Evolutionary conservation across 1,284 basidiomycete genomes (phyloP).

Genomic region (Leccinum griseonigrum): DNA sequence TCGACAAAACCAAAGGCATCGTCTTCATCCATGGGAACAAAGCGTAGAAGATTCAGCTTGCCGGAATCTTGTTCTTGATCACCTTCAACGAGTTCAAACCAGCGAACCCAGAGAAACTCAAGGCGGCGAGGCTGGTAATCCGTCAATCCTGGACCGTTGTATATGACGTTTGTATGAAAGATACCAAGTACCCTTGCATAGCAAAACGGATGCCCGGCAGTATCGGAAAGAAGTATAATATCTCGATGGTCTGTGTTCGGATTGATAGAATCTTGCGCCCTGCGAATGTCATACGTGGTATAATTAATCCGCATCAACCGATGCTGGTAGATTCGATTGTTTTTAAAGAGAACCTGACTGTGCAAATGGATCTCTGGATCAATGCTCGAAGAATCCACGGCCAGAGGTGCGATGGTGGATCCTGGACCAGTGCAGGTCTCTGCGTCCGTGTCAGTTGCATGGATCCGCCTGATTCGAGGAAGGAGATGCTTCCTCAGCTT

Average conservation of each 20-base stretch:
- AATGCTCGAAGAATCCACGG: not conserved
- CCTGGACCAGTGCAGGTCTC: not conserved
- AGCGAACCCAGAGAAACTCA: not conserved
- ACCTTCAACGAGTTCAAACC: not conserved
- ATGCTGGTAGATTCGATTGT: not conserved
- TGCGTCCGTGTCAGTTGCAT: not conserved
- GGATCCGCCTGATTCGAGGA: not conserved
- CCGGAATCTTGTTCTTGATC: not conserved
- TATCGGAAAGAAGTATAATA: not conserved
- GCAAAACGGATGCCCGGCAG: not conserved
- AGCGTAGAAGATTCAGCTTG: not conserved
- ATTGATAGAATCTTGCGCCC: not conserved
- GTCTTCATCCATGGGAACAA: not conserved
- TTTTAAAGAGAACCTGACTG: not conserved
- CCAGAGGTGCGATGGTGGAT: not conserved
- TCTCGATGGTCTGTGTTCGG: not conserved
- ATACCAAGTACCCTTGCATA: not conserved
- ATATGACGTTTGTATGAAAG: not conserved
- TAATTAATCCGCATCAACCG: not conserved
- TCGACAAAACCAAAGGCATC: not conserved
- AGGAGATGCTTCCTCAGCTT: not conserved
- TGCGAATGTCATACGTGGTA: not conserved
- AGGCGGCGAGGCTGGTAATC: not conserved
- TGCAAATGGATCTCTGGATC: not conserved
- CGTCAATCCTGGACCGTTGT: not conserved